Base-by-base conservation (phyloP, 2,329 filamentous ascomycete genomes). In the Stemphylium vesicarium region DNA sequence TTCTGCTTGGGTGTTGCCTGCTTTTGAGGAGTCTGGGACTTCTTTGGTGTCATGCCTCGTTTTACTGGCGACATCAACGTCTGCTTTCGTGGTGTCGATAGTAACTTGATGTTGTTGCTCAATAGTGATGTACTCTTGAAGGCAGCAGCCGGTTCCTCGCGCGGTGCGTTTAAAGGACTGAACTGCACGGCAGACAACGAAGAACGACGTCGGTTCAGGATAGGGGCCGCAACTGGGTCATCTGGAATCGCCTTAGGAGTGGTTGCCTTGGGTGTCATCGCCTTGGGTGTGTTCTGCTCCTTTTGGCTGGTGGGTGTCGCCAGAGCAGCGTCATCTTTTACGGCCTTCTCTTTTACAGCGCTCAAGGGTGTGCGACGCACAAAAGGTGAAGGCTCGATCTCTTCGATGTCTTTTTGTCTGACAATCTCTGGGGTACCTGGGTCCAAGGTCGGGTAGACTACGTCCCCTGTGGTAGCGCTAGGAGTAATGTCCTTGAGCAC, bases 81-180 rank as follows among this genome's bases (percentile, higher is more conserved):
- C 54, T 81, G 79, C 58, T 82, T 82, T 39, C 80, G 70, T 4
- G 80, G 80, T 0, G 80, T 82, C 0, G 78, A 79, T 45, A 82
- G 72, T 13, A 80, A 67, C 53, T 77, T 81, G 63, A 82, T 80
- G 33, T 73, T 79, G 54, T 80, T 78, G 7, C 73, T 69, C 18
- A 80, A 52, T 22, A 74, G 26, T n/a, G 67, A 58, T 6, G 69
- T 69, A 47, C 66, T 75, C 53, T 71, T 73, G 18, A 75, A 52
- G 3, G 60, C 26, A 29, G 26, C 26, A 29, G 26, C 54, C 11
- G 68, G 63, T 22, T 74, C 72, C 35, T 71, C 69, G 18, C 62
- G 63, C 11, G 60, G 57, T 9, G 60, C 59, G 15, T 64, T 65
- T 40, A 75, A 57, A 35, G 73, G 73, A 38, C 73, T 75, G 58